Conservation (phyloP, 805 yeast species). For the Wickerhamomyces ciferrii region DNA sequence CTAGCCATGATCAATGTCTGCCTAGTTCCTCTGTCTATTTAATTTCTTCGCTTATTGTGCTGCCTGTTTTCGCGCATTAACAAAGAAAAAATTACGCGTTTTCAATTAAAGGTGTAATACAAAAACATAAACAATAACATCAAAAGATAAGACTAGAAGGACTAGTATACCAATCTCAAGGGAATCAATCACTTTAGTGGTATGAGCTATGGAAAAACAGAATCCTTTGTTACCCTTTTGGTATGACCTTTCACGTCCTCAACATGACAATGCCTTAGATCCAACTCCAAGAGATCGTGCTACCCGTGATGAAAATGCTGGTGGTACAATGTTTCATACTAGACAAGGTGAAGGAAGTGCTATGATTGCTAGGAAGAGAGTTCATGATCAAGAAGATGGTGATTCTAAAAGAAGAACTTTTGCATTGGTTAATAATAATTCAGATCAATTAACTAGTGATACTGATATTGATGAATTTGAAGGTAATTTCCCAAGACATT, state of each 20-base stretch:
- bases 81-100: not conserved
- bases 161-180: too few relatives aligned
- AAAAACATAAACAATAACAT: not conserved
- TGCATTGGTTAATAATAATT: constrained; percentile 5
- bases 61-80: too few relatives aligned
- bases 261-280: constrained; percentile 26
- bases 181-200: too few relatives aligned
- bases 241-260: constrained; percentile 31
- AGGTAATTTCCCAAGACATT: not conserved
- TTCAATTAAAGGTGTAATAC: not conserved
- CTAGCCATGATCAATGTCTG: too few relatives aligned
- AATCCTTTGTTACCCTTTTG: constrained; percentile 43
- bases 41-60: too few relatives aligned
- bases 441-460: constrained; percentile 19
- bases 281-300: constrained; percentile 35
- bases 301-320: constrained; percentile 38
- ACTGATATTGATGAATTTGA: constrained; percentile 1
- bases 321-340: constrained; percentile 37
- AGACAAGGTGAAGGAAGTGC: constrained; percentile 14
- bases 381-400: constrained; percentile 8
- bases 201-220: constrained; percentile 4
- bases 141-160: not conserved
- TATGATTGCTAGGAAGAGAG: constrained; percentile 11
- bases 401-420: constrained; percentile 12
- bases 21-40: too few relatives aligned